Evolutionary conservation across 495 filamentous ascomycete genomes (phyloP), one percentile per base, ranked within the genome.

Genomic region (Saxispiralis lemnorum): DNA sequence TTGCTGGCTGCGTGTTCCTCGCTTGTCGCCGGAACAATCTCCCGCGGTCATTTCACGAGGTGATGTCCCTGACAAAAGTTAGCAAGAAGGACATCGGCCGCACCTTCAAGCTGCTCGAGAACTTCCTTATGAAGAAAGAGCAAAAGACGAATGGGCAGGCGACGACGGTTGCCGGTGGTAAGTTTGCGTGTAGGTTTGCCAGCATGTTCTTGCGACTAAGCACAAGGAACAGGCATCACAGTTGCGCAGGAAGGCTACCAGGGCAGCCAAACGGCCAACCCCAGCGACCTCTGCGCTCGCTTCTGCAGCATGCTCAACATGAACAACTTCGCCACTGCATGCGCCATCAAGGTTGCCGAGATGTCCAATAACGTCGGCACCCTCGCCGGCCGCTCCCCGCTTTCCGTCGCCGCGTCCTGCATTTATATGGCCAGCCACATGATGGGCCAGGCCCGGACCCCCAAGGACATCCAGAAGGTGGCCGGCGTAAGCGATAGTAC

Each of bases 21-120:
- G 87, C 89, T 18, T 95, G 87, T 58, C 85, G 89, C 30, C 84
- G 93, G 61, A 79, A 78, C 55, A 73, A 76, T 49, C 80, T 85
- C 15, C 79, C 81, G 1, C 78, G 92, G 40, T 93, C 84, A 1
- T 97, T 96, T 66, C 77, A 78, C 18, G 92, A 96, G 60, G 83
- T 97, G 51, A 88, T 79, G 58, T 73, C 79, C 35, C 64, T 95
- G 60, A 96, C 89, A 34, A 89, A 88, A 53, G 88, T 96, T 11
- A 75, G 80, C 19, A 92, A 94, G 64, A 94, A 94, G 64, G 92
- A 96, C 57, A 95, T 96, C 51, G 92, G 92, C 16, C 69, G 88
- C 36, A 85, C 88, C 30, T 97, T 96, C 70, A 97, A 97, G 65
- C 66, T 70, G 44, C 62, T 95, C 30, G 85, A 95, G 66, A 77